phyloP scores from a whole-genome alignment of 371 early-diverging fungal genomes.

The Mortierella sp. region DNA sequence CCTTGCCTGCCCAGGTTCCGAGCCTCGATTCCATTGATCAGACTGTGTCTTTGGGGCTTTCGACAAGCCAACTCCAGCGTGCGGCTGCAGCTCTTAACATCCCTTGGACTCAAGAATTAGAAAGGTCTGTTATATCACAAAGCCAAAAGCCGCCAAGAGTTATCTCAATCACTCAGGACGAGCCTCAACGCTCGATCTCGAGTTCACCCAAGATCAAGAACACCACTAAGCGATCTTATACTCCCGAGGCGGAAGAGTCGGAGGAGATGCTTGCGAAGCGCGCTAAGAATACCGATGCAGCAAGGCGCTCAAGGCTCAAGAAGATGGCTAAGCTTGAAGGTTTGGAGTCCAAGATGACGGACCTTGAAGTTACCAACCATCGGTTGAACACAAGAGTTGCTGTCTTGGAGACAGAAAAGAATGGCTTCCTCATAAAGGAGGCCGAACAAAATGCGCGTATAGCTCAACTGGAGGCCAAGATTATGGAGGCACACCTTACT shows the following conservation, averaged over 20 bases:
- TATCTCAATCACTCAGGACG: neutral
- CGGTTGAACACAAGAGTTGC: slow-evolving; percentile 73
- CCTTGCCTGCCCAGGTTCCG: neutral
- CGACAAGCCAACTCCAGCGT: slow-evolving; percentile 21
- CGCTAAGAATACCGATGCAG: slow-evolving; percentile 94
- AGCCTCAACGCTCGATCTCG: neutral
- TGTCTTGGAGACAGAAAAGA: slow-evolving; percentile 79
- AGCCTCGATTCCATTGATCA: slow-evolving; percentile 7
- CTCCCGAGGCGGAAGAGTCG: slow-evolving; percentile 47
- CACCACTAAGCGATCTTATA: slow-evolving; percentile 12
- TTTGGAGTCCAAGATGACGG: slow-evolving; percentile 81
- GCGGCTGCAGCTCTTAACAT: slow-evolving; percentile 48
- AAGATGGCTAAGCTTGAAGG: slow-evolving; percentile 86
- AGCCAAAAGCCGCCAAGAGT: neutral
- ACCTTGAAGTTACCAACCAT: slow-evolving; percentile 84
- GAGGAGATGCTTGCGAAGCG: slow-evolving; percentile 81
- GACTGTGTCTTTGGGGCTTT: slow-evolving; percentile 6
- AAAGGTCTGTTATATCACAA: slow-evolving; percentile 19
- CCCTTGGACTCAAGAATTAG: slow-evolving; percentile 41
- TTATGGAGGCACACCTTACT: slow-evolving; percentile 75
- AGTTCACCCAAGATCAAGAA: neutral
- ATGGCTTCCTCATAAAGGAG: slow-evolving; percentile 71
- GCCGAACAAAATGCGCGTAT: slow-evolving; percentile 76
- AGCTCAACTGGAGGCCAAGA: slow-evolving; percentile 73
- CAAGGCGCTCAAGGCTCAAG: slow-evolving; percentile 91